These are phyloP conservation scores for Pseudogymnoascus sp. DNA, from an alignment of 2,329 filamentous ascomycete genomes.

Conservation along the genomic window DNA sequence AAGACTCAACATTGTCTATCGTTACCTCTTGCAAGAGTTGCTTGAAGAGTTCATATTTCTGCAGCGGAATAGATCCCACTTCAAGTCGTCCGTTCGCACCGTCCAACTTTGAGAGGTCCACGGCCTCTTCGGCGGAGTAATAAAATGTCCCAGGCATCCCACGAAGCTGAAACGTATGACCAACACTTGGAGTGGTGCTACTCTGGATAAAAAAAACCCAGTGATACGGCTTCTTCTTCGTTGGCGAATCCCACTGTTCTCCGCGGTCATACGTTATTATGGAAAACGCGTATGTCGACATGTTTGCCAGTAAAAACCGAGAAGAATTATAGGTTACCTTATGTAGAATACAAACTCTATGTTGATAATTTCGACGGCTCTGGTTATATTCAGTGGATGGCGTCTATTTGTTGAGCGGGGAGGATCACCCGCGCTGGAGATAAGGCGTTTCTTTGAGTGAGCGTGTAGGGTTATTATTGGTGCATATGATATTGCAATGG, in stretches of 20 bases:
- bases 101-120: slow-evolving; percentile 7
- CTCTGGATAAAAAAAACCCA: slow-evolving; percentile 12
- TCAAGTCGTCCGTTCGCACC: slow-evolving; percentile 5
- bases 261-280: slow-evolving; percentile 12
- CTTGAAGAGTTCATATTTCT: slow-evolving; percentile 10
- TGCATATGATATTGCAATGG: not conserved
- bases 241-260: not conserved
- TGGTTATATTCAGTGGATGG: not conserved
- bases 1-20: slow-evolving; percentile 12
- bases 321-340: not conserved
- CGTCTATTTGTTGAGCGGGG: not conserved
- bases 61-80: slow-evolving; percentile 3
- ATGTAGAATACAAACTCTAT: not conserved
- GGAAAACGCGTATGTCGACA: not conserved
- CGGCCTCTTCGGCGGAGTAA: not conserved
- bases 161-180: slow-evolving; percentile 12
- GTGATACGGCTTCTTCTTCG: slow-evolving; percentile 14
- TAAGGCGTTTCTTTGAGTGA: not conserved
- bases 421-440: not conserved
- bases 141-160: slow-evolving; percentile 14
- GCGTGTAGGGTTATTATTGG: not conserved
- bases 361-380: not conserved
- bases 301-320: not conserved
- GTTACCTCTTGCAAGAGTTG: not conserved
- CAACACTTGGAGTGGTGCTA: not conserved